A percentile compares a stretch with the other conserved stretches of the same genome.
These are phyloP conservation scores for Dendrothele bispora DNA, from an alignment of 768 basidiomycete genomes.

Conservation along the genomic window DNA sequence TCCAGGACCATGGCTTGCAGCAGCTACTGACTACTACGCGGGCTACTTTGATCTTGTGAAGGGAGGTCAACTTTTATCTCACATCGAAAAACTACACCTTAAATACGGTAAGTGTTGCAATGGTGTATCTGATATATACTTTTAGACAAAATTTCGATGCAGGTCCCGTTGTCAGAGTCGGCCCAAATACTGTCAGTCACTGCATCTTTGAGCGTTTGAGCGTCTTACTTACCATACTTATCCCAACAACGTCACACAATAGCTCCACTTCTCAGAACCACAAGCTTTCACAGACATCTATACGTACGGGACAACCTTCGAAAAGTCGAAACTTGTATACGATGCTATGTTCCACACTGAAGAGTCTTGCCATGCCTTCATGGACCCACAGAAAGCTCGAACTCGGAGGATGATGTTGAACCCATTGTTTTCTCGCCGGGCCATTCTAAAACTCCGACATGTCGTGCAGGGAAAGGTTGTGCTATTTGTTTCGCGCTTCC, in stretches of 20 bases:
- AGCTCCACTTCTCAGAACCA: slow-evolving; percentile 38
- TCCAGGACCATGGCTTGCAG: slow-evolving; percentile 30
- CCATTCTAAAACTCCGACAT: slow-evolving; percentile 28
- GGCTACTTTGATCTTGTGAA: slow-evolving; percentile 26
- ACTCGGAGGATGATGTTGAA: slow-evolving; percentile 25
- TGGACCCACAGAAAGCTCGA: slow-evolving; percentile 19
- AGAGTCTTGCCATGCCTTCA: slow-evolving; percentile 4
- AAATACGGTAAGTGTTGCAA: slow-evolving; percentile 19
- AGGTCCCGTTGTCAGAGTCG: slow-evolving; percentile 37
- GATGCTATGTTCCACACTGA: no score
- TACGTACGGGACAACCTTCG: slow-evolving; percentile 18
- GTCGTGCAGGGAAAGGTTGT: slow-evolving; percentile 29
- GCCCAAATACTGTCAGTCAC: slow-evolving; percentile 34
- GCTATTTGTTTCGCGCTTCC: no score
- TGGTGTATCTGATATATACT: not conserved
- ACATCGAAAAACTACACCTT: slow-evolving; percentile 25
- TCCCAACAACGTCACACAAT: not conserved
- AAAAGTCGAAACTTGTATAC: slow-evolving; percentile 21
- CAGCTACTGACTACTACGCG: slow-evolving; percentile 22
- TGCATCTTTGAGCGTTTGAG: not conserved
- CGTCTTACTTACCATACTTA: not conserved
- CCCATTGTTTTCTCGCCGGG: slow-evolving; percentile 34
- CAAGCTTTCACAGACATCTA: slow-evolving; percentile 36
- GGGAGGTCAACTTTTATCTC: slow-evolving; percentile 23
- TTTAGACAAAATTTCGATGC: not conserved